Base-by-base conservation (phyloP, 768 basidiomycete species). In the Exsudoporus frostii region DNA sequence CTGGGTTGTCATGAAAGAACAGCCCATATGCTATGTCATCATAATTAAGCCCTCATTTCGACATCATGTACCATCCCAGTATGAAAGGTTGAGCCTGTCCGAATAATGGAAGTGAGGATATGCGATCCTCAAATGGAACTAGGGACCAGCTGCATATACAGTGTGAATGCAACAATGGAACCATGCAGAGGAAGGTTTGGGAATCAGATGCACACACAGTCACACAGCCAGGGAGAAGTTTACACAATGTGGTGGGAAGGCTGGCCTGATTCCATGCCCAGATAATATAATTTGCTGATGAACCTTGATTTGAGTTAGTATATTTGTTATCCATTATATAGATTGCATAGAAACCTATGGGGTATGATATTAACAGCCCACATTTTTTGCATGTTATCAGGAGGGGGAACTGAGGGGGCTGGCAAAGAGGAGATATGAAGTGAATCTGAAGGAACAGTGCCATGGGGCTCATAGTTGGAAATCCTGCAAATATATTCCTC, bases 81-180 rank as follows among this genome's bases (percentile, higher is more conserved):
- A 51, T 0, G 1, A 15, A 19, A 1, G 20, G 15, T 4, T n/a
- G 1, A 3, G 7, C 0, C 14, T 1, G 4, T 37, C 13, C 10
- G 5, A 30, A 13, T 1, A n/a, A 9, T 10, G 45, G 11, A n/a
- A 10, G 2, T 0, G 7, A 0, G 11, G 4, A 6, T 1, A 32
- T 24, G 1, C 1, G 20, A 17, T 51, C 50, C 6, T 51, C 20
- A 1, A 45, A 10, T 3, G 36, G 43, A 1, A 51, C 17, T 7
- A 45, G 17, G 0, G 33, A 45, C 43, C 50, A 51, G 17, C 43
- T 15, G 1, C 4, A 5, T 5, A 51, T 17, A 27, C 43, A 51
- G 9, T 19, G 0, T 1, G 25, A 45, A 11, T 34, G 33, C 2
- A n/a, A 39, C 7, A 7, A 5, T 1, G 13, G 41, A 2, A 50